Conservation (phyloP, 2,329 filamentous ascomycete genomes). For the Neonectria magnoliae region DNA sequence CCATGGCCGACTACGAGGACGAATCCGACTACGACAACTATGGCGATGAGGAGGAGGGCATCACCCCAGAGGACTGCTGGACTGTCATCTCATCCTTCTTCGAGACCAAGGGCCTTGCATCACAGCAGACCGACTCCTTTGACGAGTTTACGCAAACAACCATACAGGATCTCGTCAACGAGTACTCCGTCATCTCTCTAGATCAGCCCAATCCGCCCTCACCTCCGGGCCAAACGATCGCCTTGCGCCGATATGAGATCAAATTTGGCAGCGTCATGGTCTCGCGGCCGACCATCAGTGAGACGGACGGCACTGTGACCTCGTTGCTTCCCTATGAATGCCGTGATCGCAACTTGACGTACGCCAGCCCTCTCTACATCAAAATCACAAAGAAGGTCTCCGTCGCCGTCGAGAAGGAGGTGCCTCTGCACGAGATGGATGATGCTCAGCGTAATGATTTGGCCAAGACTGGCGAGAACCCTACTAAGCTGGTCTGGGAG, state of each 20-base stretch:
- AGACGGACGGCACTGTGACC: constrained; percentile 88
- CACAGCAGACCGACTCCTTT: constrained; percentile 97
- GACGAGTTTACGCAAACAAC: constrained; percentile 96
- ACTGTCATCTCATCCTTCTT: constrained; percentile 97
- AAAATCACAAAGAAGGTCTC: constrained; percentile 87
- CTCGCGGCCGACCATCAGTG: constrained; percentile 88
- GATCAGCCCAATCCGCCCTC: constrained; percentile 88
- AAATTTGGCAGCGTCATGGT: constrained; percentile 92
- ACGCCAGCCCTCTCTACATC: constrained; percentile 90
- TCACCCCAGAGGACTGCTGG: constrained; percentile 99
- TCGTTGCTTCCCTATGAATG: constrained; percentile 94
- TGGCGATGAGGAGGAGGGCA: constrained; percentile 73
- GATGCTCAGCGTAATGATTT: constrained; percentile 68
- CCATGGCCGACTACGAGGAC: constrained; percentile 67
- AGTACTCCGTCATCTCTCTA: constrained; percentile 90
- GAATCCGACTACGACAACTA: constrained; percentile 75
- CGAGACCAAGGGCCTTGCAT: constrained; percentile 93
- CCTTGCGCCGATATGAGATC: constrained; percentile 92
- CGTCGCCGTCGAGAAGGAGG: constrained; percentile 79
- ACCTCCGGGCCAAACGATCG: constrained; percentile 80
- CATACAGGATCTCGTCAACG: constrained; percentile 92
- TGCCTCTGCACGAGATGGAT: constrained; percentile 75
- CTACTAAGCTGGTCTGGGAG: constrained; percentile 69
- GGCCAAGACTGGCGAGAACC: constrained; percentile 64
- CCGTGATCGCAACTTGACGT: constrained; percentile 93